Conservation (phyloP, 306 rosid genomes). For the Rubus idaeus region DNA sequence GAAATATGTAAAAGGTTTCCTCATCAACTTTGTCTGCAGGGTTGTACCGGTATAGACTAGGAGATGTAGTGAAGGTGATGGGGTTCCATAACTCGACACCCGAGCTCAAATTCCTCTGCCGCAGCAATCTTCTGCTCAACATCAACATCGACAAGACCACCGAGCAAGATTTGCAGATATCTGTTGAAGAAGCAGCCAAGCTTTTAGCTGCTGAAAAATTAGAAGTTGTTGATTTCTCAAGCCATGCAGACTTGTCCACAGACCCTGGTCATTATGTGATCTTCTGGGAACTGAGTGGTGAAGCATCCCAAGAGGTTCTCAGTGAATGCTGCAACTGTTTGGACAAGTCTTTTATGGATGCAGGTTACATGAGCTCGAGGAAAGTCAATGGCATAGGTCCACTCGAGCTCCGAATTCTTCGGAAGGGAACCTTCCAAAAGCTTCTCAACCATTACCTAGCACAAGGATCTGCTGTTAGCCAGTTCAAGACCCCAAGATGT, state of each 20-base stretch:
- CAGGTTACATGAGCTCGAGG: constrained; percentile 65
- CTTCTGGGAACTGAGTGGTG: constrained; percentile 80
- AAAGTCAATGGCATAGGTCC: constrained; percentile 64
- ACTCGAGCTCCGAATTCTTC: constrained; percentile 67
- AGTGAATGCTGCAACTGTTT: constrained; percentile 72
- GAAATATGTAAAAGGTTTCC: not conserved
- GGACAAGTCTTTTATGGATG: constrained; percentile 69
- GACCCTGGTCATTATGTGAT: constrained; percentile 90
- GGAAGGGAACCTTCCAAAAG: constrained; percentile 72
- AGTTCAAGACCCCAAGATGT: constrained; percentile 87
- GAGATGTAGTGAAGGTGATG: constrained; percentile 75
- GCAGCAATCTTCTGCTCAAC: constrained; percentile 65
- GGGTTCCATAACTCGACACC: constrained; percentile 87
- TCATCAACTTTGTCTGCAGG: constrained; percentile 44
- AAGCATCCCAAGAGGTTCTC: constrained; percentile 56
- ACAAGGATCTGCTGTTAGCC: constrained; percentile 64
- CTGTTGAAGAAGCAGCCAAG: constrained; percentile 67
- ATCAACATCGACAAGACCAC: constrained; percentile 91
- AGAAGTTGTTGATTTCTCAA: constrained; percentile 79
- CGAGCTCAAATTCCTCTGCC: constrained; percentile 59
- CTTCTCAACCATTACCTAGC: constrained; percentile 64
- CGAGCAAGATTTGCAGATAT: constrained; percentile 66
- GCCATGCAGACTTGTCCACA: constrained; percentile 55
- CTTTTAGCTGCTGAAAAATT: constrained; percentile 57
- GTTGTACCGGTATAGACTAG: constrained; percentile 72